phyloP scores from a whole-genome alignment of 495 filamentous ascomycete species.

The Penicillium daleae region DNA sequence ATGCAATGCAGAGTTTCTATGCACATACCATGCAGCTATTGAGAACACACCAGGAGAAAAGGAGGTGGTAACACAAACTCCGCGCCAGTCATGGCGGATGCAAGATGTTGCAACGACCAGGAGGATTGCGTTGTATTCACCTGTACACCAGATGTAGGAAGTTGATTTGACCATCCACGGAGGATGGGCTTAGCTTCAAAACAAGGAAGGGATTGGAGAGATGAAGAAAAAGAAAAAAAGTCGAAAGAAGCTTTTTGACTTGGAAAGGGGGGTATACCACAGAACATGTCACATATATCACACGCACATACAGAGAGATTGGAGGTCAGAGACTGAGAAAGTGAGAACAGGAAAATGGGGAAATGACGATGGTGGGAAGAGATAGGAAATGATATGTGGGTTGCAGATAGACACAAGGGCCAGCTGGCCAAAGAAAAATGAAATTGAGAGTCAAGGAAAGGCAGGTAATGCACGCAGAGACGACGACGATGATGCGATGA shows the following conservation, averaged over 20 bases:
- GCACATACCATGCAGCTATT: slow-evolving; percentile 2
- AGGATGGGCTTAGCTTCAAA: not conserved
- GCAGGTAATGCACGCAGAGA: slow-evolving; percentile 7
- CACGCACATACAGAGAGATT: slow-evolving; percentile 20
- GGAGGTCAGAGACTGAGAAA: not conserved
- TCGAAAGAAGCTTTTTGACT: slow-evolving; percentile 30
- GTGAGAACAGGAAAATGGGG: slow-evolving; percentile 7
- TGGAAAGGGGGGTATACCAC: slow-evolving; percentile 34
- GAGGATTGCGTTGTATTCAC: slow-evolving; percentile 9
- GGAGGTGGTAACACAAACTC: slow-evolving; percentile 19
- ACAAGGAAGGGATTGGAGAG: slow-evolving; percentile 1
- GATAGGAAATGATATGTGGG: slow-evolving; percentile 14
- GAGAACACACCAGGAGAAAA: not conserved
- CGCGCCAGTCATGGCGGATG: slow-evolving; percentile 16
- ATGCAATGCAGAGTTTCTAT: slow-evolving; percentile 7
- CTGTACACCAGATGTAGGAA: slow-evolving; percentile 23
- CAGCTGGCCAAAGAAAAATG: slow-evolving; percentile 8
- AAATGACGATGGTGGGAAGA: slow-evolving; percentile 13
- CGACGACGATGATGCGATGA: slow-evolving; percentile 9
- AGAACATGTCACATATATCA: slow-evolving; percentile 38
- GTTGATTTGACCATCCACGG: not conserved
- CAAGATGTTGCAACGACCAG: slow-evolving; percentile 3
- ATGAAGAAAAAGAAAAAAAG: slow-evolving; percentile 12
- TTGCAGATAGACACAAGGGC: slow-evolving; percentile 4
- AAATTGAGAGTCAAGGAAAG: slow-evolving; percentile 5